These are phyloP conservation scores for Chlorella sorokiniana DNA, from an alignment of 139 green algal species.

Conservation along the genomic window DNA sequence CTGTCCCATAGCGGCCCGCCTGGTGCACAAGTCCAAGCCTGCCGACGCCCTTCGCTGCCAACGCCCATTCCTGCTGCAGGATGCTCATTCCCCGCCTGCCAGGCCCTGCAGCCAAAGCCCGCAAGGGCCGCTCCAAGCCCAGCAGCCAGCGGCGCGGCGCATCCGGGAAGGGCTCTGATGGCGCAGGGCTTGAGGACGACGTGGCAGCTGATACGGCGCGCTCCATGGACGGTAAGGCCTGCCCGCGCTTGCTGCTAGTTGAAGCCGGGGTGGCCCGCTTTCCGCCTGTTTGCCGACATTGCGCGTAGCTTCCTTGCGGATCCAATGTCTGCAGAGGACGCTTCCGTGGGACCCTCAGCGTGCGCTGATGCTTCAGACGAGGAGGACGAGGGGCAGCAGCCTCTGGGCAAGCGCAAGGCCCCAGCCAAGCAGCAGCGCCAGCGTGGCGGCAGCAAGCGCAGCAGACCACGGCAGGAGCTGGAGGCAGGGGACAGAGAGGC, in stretches of 20 bases:
- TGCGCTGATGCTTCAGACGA: too few species aligned
- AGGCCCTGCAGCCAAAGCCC: background rate
- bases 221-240: too few species aligned
- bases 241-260: too few species aligned
- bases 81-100: slow-evolving; percentile 18
- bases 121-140: background rate
- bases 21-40: background rate
- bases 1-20: too few species aligned
- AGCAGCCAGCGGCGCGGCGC: background rate
- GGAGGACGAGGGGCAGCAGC: background rate
- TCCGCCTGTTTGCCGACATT: too few species aligned
- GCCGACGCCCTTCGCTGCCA: background rate
- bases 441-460: background rate
- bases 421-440: background rate
- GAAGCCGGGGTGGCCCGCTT: too few species aligned
- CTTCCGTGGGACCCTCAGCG: too few species aligned
- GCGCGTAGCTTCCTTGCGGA: too few species aligned
- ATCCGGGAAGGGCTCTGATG: background rate
- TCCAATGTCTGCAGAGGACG: too few species aligned
- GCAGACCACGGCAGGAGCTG: background rate
- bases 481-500: background rate
- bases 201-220: background rate
- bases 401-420: background rate
- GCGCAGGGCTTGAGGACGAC: background rate
- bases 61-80: background rate